phyloP scores from a whole-genome alignment of 2,329 filamentous ascomycete genomes.

The Didymella keratinophila region DNA sequence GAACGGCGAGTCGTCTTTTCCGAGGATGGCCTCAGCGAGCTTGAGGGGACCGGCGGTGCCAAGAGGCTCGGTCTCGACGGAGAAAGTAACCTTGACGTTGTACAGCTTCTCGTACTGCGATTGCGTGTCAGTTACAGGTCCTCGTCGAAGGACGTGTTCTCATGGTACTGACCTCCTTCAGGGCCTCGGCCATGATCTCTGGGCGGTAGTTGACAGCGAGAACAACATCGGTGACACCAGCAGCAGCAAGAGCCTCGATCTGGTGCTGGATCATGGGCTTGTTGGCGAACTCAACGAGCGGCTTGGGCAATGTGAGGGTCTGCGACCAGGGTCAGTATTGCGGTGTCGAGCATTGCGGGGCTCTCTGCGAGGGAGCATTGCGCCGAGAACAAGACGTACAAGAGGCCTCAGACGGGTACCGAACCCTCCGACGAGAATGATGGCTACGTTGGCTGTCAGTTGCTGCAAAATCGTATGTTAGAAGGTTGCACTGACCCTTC shows the following conservation, averaged over 20 bases:
- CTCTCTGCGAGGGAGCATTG: constrained; percentile 28
- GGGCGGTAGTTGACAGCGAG: constrained; percentile 98
- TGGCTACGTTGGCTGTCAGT: constrained; percentile 64
- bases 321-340: constrained; percentile 52
- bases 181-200: constrained; percentile 93
- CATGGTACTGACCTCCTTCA: constrained; percentile 75
- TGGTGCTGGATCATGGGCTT: constrained; percentile 99
- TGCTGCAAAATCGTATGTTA: neutral
- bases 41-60: constrained; percentile 96
- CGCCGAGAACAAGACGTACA: constrained; percentile 60
- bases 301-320: constrained; percentile 97
- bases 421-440: constrained; percentile 99
- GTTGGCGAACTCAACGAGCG: constrained; percentile 97
- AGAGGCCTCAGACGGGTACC: constrained; percentile 96
- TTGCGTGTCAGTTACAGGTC: constrained; percentile 22
- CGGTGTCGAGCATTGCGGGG: constrained; percentile 29
- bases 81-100: constrained; percentile 96
- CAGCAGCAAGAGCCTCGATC: constrained; percentile 90
- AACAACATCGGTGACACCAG: constrained; percentile 96
- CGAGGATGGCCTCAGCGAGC: constrained; percentile 89
- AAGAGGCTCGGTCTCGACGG: constrained; percentile 92
- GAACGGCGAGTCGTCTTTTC: constrained; percentile 93
- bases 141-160: too few relatives aligned
- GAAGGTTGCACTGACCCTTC: constrained; percentile 46
- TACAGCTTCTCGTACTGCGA: constrained; percentile 83